Evolutionary conservation across 2,329 filamentous ascomycete genomes (phyloP), one percentile per base, ranked within the genome.

Genomic region (Clonostachys byssicola): DNA sequence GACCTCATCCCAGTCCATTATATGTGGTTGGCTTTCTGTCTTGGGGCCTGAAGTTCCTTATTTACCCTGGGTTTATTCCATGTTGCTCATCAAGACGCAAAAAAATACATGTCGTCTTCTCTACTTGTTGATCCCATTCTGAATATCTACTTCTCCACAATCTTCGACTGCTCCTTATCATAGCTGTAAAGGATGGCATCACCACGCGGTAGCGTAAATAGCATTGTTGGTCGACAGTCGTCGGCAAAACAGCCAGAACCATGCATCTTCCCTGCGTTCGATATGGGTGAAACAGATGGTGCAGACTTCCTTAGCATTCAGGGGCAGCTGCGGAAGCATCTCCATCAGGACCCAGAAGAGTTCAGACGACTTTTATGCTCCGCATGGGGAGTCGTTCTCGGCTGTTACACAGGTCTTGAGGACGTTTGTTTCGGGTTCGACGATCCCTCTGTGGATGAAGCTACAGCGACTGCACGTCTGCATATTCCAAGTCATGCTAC

Each of bases 381-480:
- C 17, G 47, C 47, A 10, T 49, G 47, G 47, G 47, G 44, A 35
- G 40, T 49, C 20, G 48, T 57, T 12, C 49, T 57, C 34, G 44
- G 18, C 10, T 53, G 51, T 44, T 57, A 54, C 51, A 57, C 53
- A 5, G 55, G 55, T 12, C 46, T 56, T 2, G 55, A 57, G 4
- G 23, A 40, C 33, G 52, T 56, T 10, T 54, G 52, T 4, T 56
- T 57, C 6, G 55, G 48, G 5, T 50, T 51, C 18, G 20, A 47
- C 9, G 48, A 51, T 35, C 14, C 16, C 34, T 41, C 23, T 20
- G 17, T 12, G 30, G 20, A 18, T 40, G 17, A n/a, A 18, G 17
- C n/a, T 9, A 18, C 38, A 9, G 16, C 5, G 23, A 42, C 40
- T 12, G 34, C 30, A 34, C 23, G 23, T 30, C 23, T 30, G 23